Evolutionary conservation across 306 rosid genomes (phyloP).

Genomic region (Urtica urens): DNA sequence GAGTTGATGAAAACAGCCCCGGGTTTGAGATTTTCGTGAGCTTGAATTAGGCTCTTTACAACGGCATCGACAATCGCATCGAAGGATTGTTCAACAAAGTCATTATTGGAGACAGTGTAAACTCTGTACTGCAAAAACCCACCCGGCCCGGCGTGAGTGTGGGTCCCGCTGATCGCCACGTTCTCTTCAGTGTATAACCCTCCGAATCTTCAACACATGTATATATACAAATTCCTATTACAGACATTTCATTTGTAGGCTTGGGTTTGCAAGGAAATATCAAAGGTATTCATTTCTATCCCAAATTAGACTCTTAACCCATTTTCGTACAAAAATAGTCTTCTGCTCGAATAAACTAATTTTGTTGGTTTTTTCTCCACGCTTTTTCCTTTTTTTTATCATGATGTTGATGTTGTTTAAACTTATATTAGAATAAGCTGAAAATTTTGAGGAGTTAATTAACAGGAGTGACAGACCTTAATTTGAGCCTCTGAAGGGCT

Average conservation of each 20-base stretch:
- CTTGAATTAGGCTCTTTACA: slow-evolving; percentile 56
- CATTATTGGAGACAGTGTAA: slow-evolving; percentile 56
- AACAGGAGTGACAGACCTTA: slow-evolving; percentile 56
- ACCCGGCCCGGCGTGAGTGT: slow-evolving; percentile 87
- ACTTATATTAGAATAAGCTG: no score
- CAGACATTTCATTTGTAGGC: no score
- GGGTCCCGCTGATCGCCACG: slow-evolving; percentile 78
- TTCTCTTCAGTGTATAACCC: slow-evolving; percentile 57
- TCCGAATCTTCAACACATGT: slow-evolving; percentile 48
- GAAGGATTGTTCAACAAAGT: slow-evolving; percentile 74
- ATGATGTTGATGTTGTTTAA: no score
- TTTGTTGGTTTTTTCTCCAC: no score
- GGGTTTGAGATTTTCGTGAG: slow-evolving; percentile 57
- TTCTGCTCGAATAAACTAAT: no score
- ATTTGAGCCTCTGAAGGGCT: slow-evolving; percentile 43
- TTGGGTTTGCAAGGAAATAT: no score
- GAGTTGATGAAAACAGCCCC: slow-evolving; percentile 46
- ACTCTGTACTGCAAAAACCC: slow-evolving; percentile 67
- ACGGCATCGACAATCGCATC: slow-evolving; percentile 57
- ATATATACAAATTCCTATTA: no score
- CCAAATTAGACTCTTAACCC: no score
- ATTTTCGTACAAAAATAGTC: no score
- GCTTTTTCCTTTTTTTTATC: no score
- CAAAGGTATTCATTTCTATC: no score
- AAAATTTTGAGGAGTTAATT: no score